Evolutionary conservation across 306 rosid genomes (phyloP).

Genomic region (Mimosa pudica): DNA sequence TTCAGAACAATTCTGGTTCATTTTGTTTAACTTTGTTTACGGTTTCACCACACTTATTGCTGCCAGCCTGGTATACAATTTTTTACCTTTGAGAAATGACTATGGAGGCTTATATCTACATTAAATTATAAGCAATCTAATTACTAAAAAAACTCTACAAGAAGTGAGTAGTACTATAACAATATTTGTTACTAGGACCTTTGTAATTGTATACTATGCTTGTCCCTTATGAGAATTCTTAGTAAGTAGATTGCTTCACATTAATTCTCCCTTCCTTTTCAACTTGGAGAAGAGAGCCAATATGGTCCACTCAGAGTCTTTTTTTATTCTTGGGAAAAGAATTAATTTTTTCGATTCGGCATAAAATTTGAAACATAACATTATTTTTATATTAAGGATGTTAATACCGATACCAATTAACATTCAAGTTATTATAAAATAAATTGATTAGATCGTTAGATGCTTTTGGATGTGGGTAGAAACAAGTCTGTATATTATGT

Average conservation of each 20-base stretch:
- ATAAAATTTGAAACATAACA: not conserved
- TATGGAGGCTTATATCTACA: too few relatives aligned
- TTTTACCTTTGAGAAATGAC: too few relatives aligned
- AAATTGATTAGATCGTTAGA: not conserved
- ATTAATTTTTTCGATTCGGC: not conserved
- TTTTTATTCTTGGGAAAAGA: not conserved
- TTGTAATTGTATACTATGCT: too few relatives aligned
- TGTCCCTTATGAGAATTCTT: too few relatives aligned
- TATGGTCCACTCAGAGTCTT: slow-evolving; percentile 31
- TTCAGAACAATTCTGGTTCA: slow-evolving; percentile 51
- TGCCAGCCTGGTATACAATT: not conserved
- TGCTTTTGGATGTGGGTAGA: not conserved
- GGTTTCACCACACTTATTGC: not conserved
- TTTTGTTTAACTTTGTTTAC: slow-evolving; percentile 17
- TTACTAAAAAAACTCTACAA: too few relatives aligned
- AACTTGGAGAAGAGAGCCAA: slow-evolving; percentile 26
- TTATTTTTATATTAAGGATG: not conserved
- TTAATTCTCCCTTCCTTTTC: not conserved
- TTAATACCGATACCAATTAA: not conserved
- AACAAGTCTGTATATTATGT: not conserved
- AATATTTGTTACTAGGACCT: too few relatives aligned
- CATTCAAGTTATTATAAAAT: not conserved
- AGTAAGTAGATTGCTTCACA: too few relatives aligned
- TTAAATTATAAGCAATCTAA: too few relatives aligned
- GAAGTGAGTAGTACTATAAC: too few relatives aligned